Evolutionary conservation across 2,329 filamentous ascomycete genomes (phyloP).

Genomic region (Parasarocladium wereldwijsianum): DNA sequence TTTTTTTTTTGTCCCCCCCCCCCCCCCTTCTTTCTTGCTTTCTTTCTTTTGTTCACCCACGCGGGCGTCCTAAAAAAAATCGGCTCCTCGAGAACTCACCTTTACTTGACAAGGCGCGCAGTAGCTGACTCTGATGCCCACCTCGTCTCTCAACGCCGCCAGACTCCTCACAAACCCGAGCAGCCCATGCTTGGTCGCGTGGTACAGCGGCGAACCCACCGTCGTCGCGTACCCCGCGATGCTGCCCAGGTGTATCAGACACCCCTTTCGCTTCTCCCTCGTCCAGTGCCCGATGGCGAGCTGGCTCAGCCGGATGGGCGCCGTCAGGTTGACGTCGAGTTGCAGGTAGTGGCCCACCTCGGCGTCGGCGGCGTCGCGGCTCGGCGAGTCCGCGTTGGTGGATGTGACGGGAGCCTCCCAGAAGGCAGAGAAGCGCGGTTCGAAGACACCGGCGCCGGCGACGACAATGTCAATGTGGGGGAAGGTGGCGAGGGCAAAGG

Average conservation of each 20-base stretch:
- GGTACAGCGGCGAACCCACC: conserved; percentile 20
- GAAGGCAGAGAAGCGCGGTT: conserved; percentile 20
- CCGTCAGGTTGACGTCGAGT: conserved; percentile 21
- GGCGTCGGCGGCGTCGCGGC: conserved; percentile 13
- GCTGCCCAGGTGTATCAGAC: conserved; percentile 19
- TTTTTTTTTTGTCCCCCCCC: too few species aligned
- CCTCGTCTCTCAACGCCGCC: conserved; percentile 12
- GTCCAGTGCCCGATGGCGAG: conserved; percentile 23
- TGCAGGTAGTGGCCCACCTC: conserved; percentile 18
- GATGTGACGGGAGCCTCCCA: conserved; percentile 18
- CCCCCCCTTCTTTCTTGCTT: too few species aligned
- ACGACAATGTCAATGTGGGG: conserved; percentile 20
- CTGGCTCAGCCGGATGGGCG: conserved; percentile 22
- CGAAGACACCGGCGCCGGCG: conserved; percentile 21
- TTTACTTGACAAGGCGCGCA: conserved; percentile 19
- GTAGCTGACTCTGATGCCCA: conserved; percentile 18
- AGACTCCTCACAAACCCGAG: conserved; percentile 20
- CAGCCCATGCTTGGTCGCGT: conserved; percentile 21
- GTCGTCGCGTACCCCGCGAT: conserved; percentile 16
- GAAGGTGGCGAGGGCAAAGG: conserved; percentile 13
- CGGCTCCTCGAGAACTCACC: conserved; percentile 9
- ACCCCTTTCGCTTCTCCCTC: conserved; percentile 11
- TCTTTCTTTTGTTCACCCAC: too few species aligned
- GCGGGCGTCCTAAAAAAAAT: too few species aligned
- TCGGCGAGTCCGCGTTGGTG: conserved; percentile 14